Base-by-base conservation (phyloP, 176 grass and related monocot genomes). In the Avena insularis region DNA sequence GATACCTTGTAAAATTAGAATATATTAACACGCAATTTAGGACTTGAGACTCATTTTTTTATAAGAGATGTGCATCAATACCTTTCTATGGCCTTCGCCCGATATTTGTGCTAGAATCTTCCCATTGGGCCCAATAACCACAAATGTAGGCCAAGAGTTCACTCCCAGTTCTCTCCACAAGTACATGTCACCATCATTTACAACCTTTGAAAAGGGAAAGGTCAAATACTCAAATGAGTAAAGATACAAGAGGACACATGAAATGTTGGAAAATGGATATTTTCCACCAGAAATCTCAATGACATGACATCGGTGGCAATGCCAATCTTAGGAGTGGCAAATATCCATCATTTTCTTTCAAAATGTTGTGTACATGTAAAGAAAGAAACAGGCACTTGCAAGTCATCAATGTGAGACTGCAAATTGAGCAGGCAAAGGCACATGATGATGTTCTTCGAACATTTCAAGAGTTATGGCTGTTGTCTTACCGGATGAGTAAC, bases 111-210 rank as follows among this genome's bases (percentile, higher is more conserved):
- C 88, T 79, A 98, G 84, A 92, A 98, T 77, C 78, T 95, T 95
- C 67, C 96, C 96, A 9, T 93, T 98, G 70, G 96, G 96, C 31
- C 75, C 92, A 85, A 98, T 86, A 82, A 98, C 81, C 90, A 98
- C 90, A 91, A 95, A 94, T 58, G 96, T 94, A 61, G 92, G 96
- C 96, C 96, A 98, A 73, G 96, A 98, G 64, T 92, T 98, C 64
- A 98, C 93, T 74, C 96, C 93, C 21, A 98, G 60, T 91, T 95
- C 96, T 87, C 90, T 94, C 96, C 93, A 98, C 79, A 98, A 73
- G 85, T 91, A 94, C 96, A 98, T 98, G 63, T 95, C 89, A 36
- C 86, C 91, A 82, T 98, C 96, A 85, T 98, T 98, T 78, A 95
- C 93, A 84, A 95, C 96, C 96, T 95, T 86, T 9, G 88, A 86